These are phyloP conservation scores for Quercus mongolica DNA, from an alignment of 306 rosid species.

Conservation along the genomic window DNA sequence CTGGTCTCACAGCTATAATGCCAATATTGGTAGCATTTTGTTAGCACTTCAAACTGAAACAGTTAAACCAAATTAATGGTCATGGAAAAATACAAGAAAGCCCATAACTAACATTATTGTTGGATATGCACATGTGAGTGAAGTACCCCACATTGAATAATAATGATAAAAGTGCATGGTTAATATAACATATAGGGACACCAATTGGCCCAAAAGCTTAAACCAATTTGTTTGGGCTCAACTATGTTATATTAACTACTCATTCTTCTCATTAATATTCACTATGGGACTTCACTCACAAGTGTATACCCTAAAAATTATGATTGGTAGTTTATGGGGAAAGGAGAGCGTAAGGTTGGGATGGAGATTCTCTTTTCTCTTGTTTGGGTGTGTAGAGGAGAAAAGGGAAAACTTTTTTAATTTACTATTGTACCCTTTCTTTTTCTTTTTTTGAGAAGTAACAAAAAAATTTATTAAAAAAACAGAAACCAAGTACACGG, in stretches of 20 bases:
- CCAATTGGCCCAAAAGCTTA: too few species aligned
- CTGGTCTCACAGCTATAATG: too few species aligned
- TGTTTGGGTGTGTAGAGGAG: background rate
- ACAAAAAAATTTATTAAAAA: too few species aligned
- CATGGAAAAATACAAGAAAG: background rate
- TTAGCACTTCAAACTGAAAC: background rate
- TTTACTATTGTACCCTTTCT: background rate
- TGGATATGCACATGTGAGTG: too few species aligned
- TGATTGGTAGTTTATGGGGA: background rate
- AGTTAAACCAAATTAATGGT: background rate
- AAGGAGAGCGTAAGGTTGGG: background rate
- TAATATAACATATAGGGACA: too few species aligned
- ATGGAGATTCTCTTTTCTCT: background rate
- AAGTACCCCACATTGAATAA: too few species aligned
- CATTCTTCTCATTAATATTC: too few species aligned
- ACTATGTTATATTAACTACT: too few species aligned
- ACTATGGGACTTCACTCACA: too few species aligned
- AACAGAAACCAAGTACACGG: too few species aligned
- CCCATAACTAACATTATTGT: background rate
- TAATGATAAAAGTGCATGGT: too few species aligned
- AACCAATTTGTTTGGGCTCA: too few species aligned
- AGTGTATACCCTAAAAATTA: background rate
- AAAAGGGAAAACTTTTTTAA: background rate
- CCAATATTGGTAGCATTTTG: background rate
- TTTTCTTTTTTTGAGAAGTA: background rate